Evolutionary conservation across 495 filamentous ascomycete genomes (phyloP).

Genomic region (Echria macrotheca): DNA sequence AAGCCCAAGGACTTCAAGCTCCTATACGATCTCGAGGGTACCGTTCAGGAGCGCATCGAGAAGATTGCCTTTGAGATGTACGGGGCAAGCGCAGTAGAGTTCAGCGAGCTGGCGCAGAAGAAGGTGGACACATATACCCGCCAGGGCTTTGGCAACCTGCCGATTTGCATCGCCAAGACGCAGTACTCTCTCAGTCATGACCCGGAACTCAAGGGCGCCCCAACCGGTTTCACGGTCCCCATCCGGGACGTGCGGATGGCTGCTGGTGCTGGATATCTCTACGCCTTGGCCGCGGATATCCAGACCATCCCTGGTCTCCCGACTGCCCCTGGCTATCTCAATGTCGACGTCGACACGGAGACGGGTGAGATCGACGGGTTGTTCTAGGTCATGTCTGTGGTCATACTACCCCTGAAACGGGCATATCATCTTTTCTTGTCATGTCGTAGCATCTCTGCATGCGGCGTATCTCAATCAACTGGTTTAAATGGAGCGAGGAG

Average conservation of each 20-base stretch:
- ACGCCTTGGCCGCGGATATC: conserved; percentile 93
- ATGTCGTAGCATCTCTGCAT: too few species aligned
- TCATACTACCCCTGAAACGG: too few species aligned
- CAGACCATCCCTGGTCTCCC: conserved; percentile 96
- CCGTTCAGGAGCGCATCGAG: conserved; percentile 85
- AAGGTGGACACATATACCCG: conserved; percentile 92
- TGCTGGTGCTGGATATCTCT: conserved; percentile 89
- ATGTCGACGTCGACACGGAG: conserved; percentile 88
- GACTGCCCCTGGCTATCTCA: conserved; percentile 91
- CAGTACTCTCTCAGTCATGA: conserved; percentile 97
- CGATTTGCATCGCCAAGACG: conserved; percentile 96
- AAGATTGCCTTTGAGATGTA: conserved; percentile 90
- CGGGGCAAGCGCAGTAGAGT: conserved; percentile 83
- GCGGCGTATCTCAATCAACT: too few species aligned
- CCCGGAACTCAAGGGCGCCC: conserved; percentile 90
- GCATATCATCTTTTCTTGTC: too few species aligned
- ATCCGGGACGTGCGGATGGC: conserved; percentile 93
- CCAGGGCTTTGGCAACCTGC: conserved; percentile 87
- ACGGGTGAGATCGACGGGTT: conserved; percentile 95
- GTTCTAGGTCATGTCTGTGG: too few species aligned
- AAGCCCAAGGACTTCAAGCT: conserved; percentile 88
- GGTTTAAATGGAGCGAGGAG: too few species aligned
- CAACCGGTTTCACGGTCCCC: conserved; percentile 89
- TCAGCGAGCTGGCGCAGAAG: conserved; percentile 88
- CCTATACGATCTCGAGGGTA: conserved; percentile 74